Conservation (phyloP, 2,329 filamentous ascomycete genomes). For the Berkeleyomyces rouxiae region DNA sequence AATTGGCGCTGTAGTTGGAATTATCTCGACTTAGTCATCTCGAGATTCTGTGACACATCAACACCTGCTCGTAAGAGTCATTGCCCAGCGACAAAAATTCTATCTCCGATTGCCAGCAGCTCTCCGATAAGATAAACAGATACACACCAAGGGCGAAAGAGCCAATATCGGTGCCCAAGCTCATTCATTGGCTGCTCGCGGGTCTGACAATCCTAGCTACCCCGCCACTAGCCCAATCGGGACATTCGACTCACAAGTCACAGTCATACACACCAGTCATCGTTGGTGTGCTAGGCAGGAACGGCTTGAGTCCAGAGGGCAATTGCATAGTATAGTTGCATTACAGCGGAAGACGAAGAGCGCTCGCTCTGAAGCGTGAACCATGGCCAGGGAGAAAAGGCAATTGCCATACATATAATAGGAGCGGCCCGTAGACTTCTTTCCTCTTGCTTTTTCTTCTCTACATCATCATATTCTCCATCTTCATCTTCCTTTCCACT, state of each 20-base stretch:
- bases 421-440: background rate
- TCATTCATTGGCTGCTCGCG: conserved; percentile 3
- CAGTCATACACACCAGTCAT: conserved; percentile 11
- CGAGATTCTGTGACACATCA: background rate
- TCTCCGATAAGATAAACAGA: background rate
- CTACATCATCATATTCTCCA: background rate
- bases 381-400: background rate
- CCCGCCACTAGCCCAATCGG: conserved; percentile 10
- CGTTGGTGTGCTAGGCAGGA: background rate
- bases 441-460: background rate
- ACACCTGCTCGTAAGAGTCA: background rate
- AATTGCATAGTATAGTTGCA: background rate
- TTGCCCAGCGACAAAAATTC: background rate
- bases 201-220: conserved; percentile 6
- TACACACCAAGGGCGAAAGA: background rate
- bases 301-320: background rate
- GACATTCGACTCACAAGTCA: conserved; percentile 7
- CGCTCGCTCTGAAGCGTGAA: background rate
- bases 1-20: too few relatives aligned
- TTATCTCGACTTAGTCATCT: background rate
- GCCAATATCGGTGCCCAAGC: background rate
- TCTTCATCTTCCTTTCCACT: background rate
- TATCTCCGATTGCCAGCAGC: background rate
- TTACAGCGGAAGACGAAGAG: conserved; percentile 9
- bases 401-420: background rate